These are phyloP conservation scores for Phytomonas sp. DNA, from an alignment of 208 protist species.

Conservation along the genomic window DNA sequence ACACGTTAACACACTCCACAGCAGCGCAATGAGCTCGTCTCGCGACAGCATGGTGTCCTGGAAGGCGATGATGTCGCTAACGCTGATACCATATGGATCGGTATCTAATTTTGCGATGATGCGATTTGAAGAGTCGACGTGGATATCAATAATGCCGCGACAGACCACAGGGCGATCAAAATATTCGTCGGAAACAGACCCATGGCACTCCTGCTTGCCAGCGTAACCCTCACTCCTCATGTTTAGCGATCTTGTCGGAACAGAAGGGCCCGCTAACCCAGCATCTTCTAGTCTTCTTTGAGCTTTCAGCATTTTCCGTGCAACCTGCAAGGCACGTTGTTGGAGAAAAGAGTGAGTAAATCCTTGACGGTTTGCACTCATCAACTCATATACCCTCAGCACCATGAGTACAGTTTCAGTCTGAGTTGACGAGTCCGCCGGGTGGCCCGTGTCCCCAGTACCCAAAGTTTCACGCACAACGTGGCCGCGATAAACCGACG, in stretches of 20 bases:
- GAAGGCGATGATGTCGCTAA: constrained; percentile 59
- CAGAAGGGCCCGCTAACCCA: background rate
- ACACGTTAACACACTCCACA: constrained; percentile 42
- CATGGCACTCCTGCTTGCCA: background rate
- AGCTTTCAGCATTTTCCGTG: background rate
- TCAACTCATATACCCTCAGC: background rate
- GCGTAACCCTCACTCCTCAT: background rate
- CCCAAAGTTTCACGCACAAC: background rate
- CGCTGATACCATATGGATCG: constrained; percentile 37
- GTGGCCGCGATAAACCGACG: background rate
- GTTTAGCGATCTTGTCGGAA: background rate
- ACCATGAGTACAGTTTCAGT: background rate
- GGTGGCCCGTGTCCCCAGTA: background rate
- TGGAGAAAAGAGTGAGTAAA: background rate
- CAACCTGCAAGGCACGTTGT: background rate
- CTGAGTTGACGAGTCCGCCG: background rate
- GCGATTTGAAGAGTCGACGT: constrained; percentile 49
- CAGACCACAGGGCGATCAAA: constrained; percentile 17
- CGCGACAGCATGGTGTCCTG: constrained; percentile 19
- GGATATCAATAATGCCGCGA: constrained; percentile 33
- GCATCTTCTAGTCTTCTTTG: background rate
- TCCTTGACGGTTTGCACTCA: background rate
- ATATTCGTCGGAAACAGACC: background rate
- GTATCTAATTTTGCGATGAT: constrained; percentile 58
- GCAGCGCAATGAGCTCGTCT: constrained; percentile 31